Evolutionary conservation across 2,329 filamentous ascomycete genomes (phyloP), one percentile per base, ranked within the genome.

Genomic region (Waltergamsia citrina): DNA sequence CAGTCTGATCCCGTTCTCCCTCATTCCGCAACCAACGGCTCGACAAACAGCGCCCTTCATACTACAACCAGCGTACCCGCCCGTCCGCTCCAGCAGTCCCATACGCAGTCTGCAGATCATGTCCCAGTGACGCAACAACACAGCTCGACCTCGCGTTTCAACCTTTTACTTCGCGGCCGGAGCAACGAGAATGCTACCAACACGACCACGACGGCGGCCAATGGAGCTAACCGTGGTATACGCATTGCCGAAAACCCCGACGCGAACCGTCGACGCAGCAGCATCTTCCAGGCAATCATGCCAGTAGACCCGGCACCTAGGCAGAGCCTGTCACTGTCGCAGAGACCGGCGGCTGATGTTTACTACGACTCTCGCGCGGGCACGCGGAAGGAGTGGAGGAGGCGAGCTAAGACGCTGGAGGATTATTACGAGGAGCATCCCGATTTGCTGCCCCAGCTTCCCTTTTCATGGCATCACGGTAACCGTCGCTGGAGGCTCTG

Each of bases 401-500:
- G 57, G 12, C 48, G 57, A 16, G 57, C 44, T 10, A 50, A 47
- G 30, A 59, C 53, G 3, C 48, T 61, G 11, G 43, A 59, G 33
- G 57, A 60, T 29, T 61, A 60, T 45, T 61, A 61, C 43, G 51
- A 57, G 5, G 53, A 52, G 19, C 57, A 60, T 24, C 57, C 57
- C 1, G 42, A 53, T 4, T 40, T 61, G 14, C 40, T 61, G n/a
- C 57, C 57, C 0, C 57, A 61, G 44, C 46, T 61, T 18, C 57
- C 57, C 4, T 61, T 61, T 30, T 59, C 57, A 3, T 61, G 57
- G 57, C 57, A 59, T 30, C 57, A 61, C 39, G 57, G 57, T 25
- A 48, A 51, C 36, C 51, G 50, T 29, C 56, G 57, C 15, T 61
- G 48, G 53, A 63, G 62, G 35, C 61, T 71, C 11, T 62, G 63